Conservation (phyloP, 306 rosid genomes). For the Herpetospermum pedunculosum region DNA sequence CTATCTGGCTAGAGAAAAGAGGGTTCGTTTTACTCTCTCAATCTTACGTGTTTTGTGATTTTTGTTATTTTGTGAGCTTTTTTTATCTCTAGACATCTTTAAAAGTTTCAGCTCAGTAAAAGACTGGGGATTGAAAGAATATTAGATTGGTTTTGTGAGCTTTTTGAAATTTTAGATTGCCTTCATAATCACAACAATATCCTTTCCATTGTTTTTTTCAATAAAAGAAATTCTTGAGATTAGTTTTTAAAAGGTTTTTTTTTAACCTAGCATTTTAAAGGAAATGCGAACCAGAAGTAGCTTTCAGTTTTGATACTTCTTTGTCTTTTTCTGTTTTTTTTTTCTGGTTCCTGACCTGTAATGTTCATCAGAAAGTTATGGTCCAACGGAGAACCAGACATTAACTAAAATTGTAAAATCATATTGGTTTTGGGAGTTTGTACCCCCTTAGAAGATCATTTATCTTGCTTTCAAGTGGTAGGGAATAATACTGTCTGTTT, state of each 20-base stretch:
- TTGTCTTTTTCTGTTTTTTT: not conserved
- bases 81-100: not conserved
- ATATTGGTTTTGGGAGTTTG: not conserved
- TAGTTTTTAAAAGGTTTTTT: no score
- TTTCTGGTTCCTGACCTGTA: not conserved
- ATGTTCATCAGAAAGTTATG: not conserved
- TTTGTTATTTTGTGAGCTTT: not conserved
- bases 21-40: conserved; percentile 27
- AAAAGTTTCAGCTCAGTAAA: not conserved
- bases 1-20: conserved; percentile 93
- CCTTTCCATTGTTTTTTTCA: not conserved
- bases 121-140: not conserved
- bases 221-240: no score
- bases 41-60: not conserved
- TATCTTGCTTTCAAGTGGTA: not conserved
- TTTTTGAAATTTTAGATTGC: not conserved
- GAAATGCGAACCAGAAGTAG: no score
- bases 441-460: not conserved
- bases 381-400: not conserved
- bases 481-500: not conserved
- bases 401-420: not conserved
- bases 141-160: not conserved
- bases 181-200: not conserved
- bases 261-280: no score
- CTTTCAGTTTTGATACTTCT: not conserved